Conservation (phyloP, 2,329 filamentous ascomycete genomes). For the Ophiosphaerella narmari region DNA sequence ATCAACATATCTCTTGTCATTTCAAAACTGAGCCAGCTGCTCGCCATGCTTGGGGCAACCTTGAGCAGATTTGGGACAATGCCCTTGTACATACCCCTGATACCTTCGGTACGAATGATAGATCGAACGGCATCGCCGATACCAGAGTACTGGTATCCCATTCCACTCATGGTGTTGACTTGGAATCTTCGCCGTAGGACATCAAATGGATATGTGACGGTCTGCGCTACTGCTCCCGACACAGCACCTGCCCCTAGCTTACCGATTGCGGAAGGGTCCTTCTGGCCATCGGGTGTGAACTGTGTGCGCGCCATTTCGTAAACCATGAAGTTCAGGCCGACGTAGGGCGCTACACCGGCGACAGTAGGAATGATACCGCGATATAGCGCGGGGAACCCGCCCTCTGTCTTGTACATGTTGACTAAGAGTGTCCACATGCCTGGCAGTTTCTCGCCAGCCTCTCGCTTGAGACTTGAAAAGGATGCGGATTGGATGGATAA, state of each 20-base stretch:
- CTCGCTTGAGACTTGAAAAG: slow-evolving; percentile 71
- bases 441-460: slow-evolving; percentile 64
- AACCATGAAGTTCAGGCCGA: slow-evolving; percentile 97
- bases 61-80: slow-evolving; percentile 95
- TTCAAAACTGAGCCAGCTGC: slow-evolving; percentile 97
- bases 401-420: slow-evolving; percentile 88
- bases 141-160: slow-evolving; percentile 94
- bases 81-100: slow-evolving; percentile 90
- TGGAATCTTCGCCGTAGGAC: slow-evolving; percentile 93
- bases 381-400: slow-evolving; percentile 84
- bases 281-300: slow-evolving; percentile 84
- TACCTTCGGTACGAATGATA: slow-evolving; percentile 82
- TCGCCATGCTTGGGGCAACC: slow-evolving; percentile 97
- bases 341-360: slow-evolving; percentile 93
- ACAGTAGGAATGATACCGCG: slow-evolving; percentile 92
- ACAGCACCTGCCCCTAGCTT: slow-evolving; percentile 90
- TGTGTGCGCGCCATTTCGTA: slow-evolving; percentile 87
- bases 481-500: slow-evolving; percentile 97
- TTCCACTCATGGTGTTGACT: slow-evolving; percentile 98
- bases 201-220: slow-evolving; percentile 97
- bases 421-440: slow-evolving; percentile 89
- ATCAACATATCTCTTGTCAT: slow-evolving; percentile 86
- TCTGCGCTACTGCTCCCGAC: slow-evolving; percentile 95
- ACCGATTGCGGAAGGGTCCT: slow-evolving; percentile 76
- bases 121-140: slow-evolving; percentile 81